Conservation (phyloP, 225 moss, liverwort and hornwort species). For the Neckera pumila region DNA sequence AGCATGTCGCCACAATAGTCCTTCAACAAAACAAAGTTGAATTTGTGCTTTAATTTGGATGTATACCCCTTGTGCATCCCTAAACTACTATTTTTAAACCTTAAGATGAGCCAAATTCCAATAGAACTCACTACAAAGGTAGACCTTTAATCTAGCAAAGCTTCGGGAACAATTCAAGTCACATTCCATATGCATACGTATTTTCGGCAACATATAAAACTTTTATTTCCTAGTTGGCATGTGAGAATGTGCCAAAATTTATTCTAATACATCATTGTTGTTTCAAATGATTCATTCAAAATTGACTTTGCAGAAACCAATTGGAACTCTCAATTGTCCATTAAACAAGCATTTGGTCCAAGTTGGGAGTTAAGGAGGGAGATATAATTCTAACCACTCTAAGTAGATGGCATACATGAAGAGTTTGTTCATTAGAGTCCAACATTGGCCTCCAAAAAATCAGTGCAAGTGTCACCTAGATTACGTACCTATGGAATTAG, state of each 20-base stretch:
- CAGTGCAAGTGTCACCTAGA: rapidly evolving
- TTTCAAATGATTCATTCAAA: not conserved
- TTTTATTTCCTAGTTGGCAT: not conserved
- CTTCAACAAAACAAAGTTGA: not conserved
- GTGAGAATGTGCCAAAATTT: not conserved
- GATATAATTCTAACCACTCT: not conserved
- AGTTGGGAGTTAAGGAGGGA: not conserved
- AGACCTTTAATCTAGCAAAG: not conserved
- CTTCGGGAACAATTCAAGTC: rapidly evolving
- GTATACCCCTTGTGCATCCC: too few relatives aligned
- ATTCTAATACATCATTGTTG: not conserved
- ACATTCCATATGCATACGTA: not conserved
- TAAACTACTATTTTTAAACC: not conserved
- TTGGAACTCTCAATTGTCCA: rapidly evolving
- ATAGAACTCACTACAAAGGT: rapidly evolving
- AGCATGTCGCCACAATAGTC: rapidly evolving
- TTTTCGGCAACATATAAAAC: rapidly evolving
- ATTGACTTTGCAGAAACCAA: not conserved
- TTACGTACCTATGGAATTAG: rapidly evolving
- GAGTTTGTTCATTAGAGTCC: not conserved
- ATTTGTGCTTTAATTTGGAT: not conserved
- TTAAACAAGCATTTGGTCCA: not conserved
- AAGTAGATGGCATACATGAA: not conserved
- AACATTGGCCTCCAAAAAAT: rapidly evolving
- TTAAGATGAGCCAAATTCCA: not conserved